Base-by-base conservation (phyloP, 768 basidiomycete genomes). In the Leccinum variicolor region DNA sequence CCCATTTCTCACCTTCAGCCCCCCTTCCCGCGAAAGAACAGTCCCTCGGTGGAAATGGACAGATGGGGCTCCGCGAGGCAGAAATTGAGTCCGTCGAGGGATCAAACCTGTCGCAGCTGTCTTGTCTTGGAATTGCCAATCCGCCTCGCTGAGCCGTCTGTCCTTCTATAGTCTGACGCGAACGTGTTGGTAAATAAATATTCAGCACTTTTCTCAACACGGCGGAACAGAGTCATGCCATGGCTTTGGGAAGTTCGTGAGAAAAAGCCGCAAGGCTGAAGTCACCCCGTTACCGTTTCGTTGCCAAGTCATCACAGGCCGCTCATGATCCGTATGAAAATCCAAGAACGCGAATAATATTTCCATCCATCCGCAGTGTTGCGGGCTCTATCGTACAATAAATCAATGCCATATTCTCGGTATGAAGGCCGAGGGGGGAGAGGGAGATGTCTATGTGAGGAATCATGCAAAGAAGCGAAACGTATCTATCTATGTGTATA, bases 401-500 rank as follows among this genome's bases (percentile, higher is more conserved):
- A 73, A 62, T 70, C 69, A 70, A 71, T 73, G 71, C 71, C 59
- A 70, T 62, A 69, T 61, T 68, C 60, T 67, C 71, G 58, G 54
- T 19, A 21, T 48, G 52, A 49, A 47, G 26, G n/a, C 60, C 55
- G 56, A 62, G 59, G 25, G 41, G 43, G 25, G 55, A 50, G 55
- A 52, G 67, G 14, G 61, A 52, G 55, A 33, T 55, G 56, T 73
- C 71, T 71, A 71, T 69, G 71, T 54, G 58, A 69, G 21, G 19
- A 55, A 58, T 64, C 64, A 65, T 70, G 68, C 68, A 57, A 59
- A 33, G 58, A 65, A 57, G 43, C 17, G 56, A 46, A 39, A 31
- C 55, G 55, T 36, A 69, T 73, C 67, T 73, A 72, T 71, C 66
- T 68, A 73, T 71, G 69, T 64, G 70, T 73, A 72, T 73, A 65